Conservation (phyloP, 148 eudicot genomes). For the Chenopodium quinoa region DNA sequence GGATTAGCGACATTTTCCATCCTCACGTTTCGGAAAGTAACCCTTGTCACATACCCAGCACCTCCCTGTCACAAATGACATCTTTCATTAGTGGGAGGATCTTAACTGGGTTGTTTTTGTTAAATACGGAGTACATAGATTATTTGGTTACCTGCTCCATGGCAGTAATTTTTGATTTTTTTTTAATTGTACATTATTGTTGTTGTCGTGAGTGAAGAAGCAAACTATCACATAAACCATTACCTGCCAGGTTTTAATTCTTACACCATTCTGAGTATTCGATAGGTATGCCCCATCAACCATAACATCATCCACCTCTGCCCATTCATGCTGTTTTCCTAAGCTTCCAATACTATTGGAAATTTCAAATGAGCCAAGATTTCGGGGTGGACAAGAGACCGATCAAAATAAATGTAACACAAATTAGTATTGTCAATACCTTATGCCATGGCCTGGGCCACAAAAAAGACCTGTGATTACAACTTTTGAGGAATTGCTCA, state of each 20-base stretch:
- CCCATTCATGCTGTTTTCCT: slow-evolving; percentile 54
- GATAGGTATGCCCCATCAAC: slow-evolving; percentile 57
- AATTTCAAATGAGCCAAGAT: slow-evolving; percentile 1
- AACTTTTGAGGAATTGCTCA: slow-evolving; percentile 65
- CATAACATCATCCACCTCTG: slow-evolving; percentile 53
- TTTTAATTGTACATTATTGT: not conserved
- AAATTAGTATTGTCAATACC: slow-evolving; percentile 37
- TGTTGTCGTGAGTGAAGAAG: not conserved
- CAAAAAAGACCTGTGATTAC: slow-evolving; percentile 48
- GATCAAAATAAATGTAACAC: not conserved
- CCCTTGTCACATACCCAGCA: slow-evolving; percentile 59
- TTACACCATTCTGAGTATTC: slow-evolving; percentile 77
- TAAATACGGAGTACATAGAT: not conserved
- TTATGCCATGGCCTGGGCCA: slow-evolving; percentile 97
- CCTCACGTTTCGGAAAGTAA: slow-evolving; percentile 56
- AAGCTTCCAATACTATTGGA: slow-evolving; percentile 77
- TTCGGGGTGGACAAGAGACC: not conserved
- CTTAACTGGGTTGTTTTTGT: not conserved
- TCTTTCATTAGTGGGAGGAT: not conserved
- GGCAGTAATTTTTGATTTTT: not conserved
- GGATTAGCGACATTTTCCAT: slow-evolving; percentile 92
- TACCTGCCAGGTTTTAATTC: slow-evolving; percentile 99
- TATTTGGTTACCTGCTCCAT: not conserved
- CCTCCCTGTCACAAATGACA: slow-evolving; percentile 63
- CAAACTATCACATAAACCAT: not conserved